phyloP scores from a whole-genome alignment of 2,329 filamentous ascomycete species.

The Talaromyces sp. region DNA sequence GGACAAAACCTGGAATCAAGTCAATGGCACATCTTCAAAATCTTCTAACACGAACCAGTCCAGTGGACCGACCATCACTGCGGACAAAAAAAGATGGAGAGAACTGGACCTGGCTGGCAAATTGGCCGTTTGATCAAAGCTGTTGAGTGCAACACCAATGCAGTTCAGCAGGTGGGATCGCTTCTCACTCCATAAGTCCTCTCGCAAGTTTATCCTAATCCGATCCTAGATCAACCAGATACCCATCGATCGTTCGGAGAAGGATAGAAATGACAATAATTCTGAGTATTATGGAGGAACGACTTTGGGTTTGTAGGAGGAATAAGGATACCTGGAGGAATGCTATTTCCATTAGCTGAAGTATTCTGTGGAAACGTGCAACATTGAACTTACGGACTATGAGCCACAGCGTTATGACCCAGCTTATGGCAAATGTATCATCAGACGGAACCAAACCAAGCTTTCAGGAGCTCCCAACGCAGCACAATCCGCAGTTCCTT shows the following conservation, averaged over 20 bases:
- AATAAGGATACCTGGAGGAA: background rate
- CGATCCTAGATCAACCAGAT: background rate
- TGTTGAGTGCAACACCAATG: background rate
- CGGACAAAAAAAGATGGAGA: background rate
- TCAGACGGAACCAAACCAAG: background rate
- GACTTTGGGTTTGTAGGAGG: background rate
- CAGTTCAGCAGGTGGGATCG: background rate
- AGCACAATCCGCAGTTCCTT: background rate
- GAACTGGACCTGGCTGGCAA: background rate
- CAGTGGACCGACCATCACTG: background rate
- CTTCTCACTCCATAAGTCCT: too few species aligned
- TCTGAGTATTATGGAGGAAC: background rate
- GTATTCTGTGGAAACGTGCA: too few species aligned
- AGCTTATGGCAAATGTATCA: background rate
- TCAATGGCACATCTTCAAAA: too few species aligned
- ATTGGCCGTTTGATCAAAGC: background rate
- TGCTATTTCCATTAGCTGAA: background rate
- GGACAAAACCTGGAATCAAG: too few species aligned
- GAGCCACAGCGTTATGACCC: too few species aligned
- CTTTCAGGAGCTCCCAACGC: background rate
- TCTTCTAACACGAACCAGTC: background rate
- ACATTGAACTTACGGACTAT: too few species aligned
- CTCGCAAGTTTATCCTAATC: background rate
- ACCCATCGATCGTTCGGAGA: background rate
- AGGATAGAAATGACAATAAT: background rate